phyloP scores from a whole-genome alignment of 495 filamentous ascomycete species.

The Hypoxylon fragiforme region DNA sequence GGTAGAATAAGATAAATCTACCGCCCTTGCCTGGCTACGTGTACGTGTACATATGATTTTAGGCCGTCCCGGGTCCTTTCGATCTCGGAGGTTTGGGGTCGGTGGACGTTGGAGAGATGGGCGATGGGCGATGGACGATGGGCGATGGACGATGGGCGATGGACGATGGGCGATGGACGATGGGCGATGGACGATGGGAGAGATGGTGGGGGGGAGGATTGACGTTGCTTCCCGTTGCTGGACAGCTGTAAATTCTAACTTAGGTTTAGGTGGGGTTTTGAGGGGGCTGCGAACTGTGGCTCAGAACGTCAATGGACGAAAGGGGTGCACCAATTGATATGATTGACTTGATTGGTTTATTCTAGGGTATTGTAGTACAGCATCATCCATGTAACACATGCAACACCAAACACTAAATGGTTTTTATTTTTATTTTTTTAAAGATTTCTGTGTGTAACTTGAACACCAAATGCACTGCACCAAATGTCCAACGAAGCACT shows the following conservation, averaged over 20 bases:
- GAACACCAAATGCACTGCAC: too few species aligned
- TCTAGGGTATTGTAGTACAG: too few species aligned
- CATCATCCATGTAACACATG: too few species aligned
- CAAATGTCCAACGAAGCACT: too few species aligned
- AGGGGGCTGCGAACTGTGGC: conserved; percentile 23
- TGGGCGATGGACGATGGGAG: neutral
- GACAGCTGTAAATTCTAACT: conserved; percentile 16
- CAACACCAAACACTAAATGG: too few species aligned
- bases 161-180: conserved; percentile 30
- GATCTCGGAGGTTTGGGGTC: conserved; percentile 16
- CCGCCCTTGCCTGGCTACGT: conserved; percentile 16
- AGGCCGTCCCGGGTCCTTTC: neutral
- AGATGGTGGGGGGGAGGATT: conserved; percentile 16
- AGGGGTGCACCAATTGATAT: neutral
- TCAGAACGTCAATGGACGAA: conserved; percentile 14
- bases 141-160: conserved; percentile 8
- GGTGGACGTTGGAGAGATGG: conserved; percentile 15
- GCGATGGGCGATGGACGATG: too few species aligned
- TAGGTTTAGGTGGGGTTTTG: conserved; percentile 7
- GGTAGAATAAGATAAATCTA: conserved; percentile 2
- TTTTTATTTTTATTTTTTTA: too few species aligned
- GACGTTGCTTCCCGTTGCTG: conserved; percentile 30
- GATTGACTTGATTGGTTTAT: too few species aligned
- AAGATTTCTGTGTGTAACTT: too few species aligned
- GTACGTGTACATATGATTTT: conserved; percentile 30